A percentile compares a stretch with the other conserved stretches of the same genome.
phyloP scores from a whole-genome alignment of 164 flowering plant species.

The Vitis cinerea region DNA sequence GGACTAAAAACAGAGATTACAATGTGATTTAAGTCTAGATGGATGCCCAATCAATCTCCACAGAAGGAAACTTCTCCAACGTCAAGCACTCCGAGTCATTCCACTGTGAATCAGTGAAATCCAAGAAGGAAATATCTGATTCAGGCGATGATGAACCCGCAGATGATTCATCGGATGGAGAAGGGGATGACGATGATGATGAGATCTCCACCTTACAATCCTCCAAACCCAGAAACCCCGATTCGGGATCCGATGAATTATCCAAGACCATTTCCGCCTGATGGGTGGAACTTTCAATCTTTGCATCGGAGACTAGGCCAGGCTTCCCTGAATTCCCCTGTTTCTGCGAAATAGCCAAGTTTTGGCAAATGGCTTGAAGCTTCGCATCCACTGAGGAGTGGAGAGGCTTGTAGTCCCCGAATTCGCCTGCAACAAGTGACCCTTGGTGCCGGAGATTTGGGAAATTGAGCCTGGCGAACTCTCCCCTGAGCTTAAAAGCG shows the following conservation, averaged over 20 bases:
- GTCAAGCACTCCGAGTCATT: conserved; percentile 32
- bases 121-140: conserved; percentile 38
- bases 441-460: conserved; percentile 42
- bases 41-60: conserved; percentile 61
- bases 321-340: conserved; percentile 35
- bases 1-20: not conserved
- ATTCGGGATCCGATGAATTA: conserved; percentile 5
- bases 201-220: conserved; percentile 25
- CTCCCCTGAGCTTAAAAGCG: conserved; percentile 60
- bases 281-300: not conserved
- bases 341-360: conserved; percentile 29
- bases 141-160: conserved; percentile 38
- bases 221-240: not conserved
- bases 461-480: conserved; percentile 56
- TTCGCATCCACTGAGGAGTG: conserved; percentile 65
- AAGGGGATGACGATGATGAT: conserved; percentile 14
- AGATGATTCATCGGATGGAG: conserved; percentile 17
- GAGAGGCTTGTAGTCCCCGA: conserved; percentile 47
- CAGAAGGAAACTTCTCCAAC: conserved; percentile 49
- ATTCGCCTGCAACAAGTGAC: conserved; percentile 18
- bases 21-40: conserved; percentile 4
- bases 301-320: not conserved
- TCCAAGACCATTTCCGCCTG: not conserved
- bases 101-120: conserved; percentile 36
- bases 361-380: conserved; percentile 59